Conservation (phyloP, 257 asterid species). For the Eucommia ulmoides region DNA sequence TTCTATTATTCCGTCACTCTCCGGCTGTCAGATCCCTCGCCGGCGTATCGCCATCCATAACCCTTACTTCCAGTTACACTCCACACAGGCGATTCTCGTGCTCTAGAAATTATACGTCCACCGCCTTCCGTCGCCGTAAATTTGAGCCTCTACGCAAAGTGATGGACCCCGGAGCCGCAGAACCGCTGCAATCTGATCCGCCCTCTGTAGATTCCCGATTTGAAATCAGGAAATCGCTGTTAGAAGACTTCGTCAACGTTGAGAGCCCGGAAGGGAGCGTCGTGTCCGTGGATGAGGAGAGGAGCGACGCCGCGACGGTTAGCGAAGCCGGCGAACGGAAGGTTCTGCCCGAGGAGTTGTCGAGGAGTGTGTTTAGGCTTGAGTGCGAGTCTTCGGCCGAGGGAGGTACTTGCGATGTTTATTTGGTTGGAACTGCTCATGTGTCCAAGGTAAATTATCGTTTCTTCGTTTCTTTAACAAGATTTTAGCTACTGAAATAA, state of each 20-base stretch:
- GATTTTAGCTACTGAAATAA: too few species aligned
- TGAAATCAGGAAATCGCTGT: constrained; percentile 34
- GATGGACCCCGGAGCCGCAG: constrained; percentile 1
- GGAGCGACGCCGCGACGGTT: background rate
- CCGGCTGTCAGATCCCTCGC: constrained; percentile 10
- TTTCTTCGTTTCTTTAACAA: too few species aligned
- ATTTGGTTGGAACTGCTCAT: constrained; percentile 84
- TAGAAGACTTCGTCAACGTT: constrained; percentile 13
- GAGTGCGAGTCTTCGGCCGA: constrained; percentile 66
- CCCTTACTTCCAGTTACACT: constrained; percentile 6
- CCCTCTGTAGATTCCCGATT: constrained; percentile 19
- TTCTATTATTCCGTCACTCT: constrained; percentile 1
- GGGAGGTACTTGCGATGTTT: constrained; percentile 75
- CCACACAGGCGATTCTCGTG: constrained; percentile 4
- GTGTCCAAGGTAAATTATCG: constrained; percentile 65
- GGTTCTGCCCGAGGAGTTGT: constrained; percentile 58
- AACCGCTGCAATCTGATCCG: constrained; percentile 17
- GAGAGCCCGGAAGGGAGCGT: constrained; percentile 9
- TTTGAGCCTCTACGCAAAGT: background rate
- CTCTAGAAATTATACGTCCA: background rate
- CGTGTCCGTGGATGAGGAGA: background rate
- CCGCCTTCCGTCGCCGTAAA: constrained; percentile 15
- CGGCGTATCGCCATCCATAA: constrained; percentile 5
- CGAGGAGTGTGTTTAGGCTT: constrained; percentile 43
- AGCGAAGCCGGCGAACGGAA: constrained; percentile 12